phyloP scores from a whole-genome alignment of 331 rosid genomes.

The Quercus phellos region DNA sequence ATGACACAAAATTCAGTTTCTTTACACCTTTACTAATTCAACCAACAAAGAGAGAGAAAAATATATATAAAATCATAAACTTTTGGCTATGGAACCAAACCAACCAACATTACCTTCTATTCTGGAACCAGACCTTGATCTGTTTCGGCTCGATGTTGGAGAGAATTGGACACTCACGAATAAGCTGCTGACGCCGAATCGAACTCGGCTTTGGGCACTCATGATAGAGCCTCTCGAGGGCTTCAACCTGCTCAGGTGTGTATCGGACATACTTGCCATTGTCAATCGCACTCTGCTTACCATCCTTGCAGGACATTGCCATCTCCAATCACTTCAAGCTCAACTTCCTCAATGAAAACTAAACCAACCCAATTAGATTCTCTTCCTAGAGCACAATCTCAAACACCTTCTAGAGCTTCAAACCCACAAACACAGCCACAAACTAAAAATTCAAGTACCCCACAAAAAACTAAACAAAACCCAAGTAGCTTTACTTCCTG shows the following conservation, averaged over 20 bases:
- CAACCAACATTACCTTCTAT: slow-evolving; percentile 57
- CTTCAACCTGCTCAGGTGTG: slow-evolving; percentile 99
- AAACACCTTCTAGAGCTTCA: not conserved
- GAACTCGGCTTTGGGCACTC: slow-evolving; percentile 99
- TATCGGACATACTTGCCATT: slow-evolving; percentile 96
- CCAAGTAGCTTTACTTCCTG: slow-evolving; percentile 3
- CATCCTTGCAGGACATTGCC: slow-evolving; percentile 99
- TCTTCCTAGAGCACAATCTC: not conserved
- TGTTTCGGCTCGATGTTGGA: slow-evolving; percentile 94
- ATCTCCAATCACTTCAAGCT: slow-evolving; percentile 30
- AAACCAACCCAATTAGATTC: not conserved
- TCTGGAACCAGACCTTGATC: slow-evolving; percentile 99
- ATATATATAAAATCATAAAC: not conserved
- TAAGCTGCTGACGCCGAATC: slow-evolving; percentile 97
- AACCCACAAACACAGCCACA: not conserved
- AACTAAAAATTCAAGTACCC: not conserved
- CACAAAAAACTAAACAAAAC: not conserved
- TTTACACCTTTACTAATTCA: not conserved
- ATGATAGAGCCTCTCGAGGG: slow-evolving; percentile 96
- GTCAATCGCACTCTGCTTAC: slow-evolving; percentile 55
- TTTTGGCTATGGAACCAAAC: not conserved
- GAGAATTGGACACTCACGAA: slow-evolving; percentile 93
- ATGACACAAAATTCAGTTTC: not conserved
- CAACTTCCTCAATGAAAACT: slow-evolving; percentile 6
- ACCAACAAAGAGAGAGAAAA: not conserved